These are phyloP conservation scores for Endothia cerciana DNA, from an alignment of 2,329 filamentous ascomycete genomes.

Conservation along the genomic window DNA sequence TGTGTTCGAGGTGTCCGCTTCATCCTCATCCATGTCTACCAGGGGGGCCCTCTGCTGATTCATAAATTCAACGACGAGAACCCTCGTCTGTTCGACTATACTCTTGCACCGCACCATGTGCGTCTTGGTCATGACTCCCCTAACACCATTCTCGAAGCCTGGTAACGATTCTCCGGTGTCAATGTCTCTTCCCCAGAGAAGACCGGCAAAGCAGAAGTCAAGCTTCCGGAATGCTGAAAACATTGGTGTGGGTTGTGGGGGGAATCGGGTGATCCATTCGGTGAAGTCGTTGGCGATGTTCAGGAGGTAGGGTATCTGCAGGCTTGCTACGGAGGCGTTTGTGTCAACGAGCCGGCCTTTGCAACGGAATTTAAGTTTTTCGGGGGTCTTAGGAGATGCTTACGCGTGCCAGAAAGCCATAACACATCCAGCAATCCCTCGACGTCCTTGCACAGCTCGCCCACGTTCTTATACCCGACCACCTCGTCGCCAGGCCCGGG, in stretches of 20 bases:
- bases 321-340: conserved; percentile 55
- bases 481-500: conserved; percentile 51
- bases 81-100: conserved; percentile 75
- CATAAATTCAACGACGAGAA: conserved; percentile 71
- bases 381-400: conserved; percentile 37
- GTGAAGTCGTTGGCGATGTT: conserved; percentile 74
- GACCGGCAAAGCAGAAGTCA: conserved; percentile 79
- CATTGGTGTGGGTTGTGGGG: conserved; percentile 66
- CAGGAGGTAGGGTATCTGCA: conserved; percentile 85
- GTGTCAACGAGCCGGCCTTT: background rate
- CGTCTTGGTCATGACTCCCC: conserved; percentile 71
- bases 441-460: conserved; percentile 73
- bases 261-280: conserved; percentile 74
- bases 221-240: conserved; percentile 77
- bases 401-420: conserved; percentile 87
- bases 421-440: conserved; percentile 77
- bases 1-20: conserved; percentile 30
- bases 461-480: conserved; percentile 62
- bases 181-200: conserved; percentile 70
- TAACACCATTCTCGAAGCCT: conserved; percentile 66
- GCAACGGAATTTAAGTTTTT: background rate
- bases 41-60: conserved; percentile 53
- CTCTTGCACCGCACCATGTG: conserved; percentile 89
- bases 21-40: conserved; percentile 41
- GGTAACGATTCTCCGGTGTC: conserved; percentile 68